Conservation (phyloP, 1,139 yeast genomes). For the Spathaspora jeffriesii region DNA sequence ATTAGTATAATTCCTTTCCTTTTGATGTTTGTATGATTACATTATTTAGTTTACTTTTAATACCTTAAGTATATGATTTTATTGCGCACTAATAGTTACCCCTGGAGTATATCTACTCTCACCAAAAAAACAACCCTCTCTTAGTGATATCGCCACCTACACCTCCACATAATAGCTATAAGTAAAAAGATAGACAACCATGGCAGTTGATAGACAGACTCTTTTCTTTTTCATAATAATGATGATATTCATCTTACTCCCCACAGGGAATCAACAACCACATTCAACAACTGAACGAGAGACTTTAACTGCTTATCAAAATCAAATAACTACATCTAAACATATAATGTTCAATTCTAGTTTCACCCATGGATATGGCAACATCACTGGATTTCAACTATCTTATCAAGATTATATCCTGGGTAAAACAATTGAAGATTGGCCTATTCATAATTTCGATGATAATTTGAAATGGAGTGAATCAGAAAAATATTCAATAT, state of each 20-base stretch:
- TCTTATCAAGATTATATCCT: constrained; percentile 57
- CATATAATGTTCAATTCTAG: constrained; percentile 39
- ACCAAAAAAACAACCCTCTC: neutral
- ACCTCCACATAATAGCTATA: neutral
- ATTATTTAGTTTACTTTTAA: neutral
- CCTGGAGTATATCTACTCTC: neutral
- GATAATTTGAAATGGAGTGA: constrained; percentile 52
- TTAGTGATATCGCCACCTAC: neutral
- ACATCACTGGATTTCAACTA: constrained; percentile 69
- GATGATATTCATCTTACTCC: constrained; percentile 35
- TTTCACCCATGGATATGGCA: constrained; percentile 60
- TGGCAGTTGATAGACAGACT: constrained; percentile 41
- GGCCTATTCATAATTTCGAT: constrained; percentile 54
- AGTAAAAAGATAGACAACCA: constrained; percentile 5
- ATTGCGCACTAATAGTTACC: neutral
- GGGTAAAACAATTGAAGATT: constrained; percentile 46
- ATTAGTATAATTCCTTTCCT: neutral
- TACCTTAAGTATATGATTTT: neutral
- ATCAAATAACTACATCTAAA: constrained; percentile 29
- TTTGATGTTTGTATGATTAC: neutral
- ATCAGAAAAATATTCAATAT: constrained; percentile 51
- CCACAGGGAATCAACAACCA: constrained; percentile 25
- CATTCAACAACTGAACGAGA: constrained; percentile 23
- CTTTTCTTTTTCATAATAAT: constrained; percentile 36
- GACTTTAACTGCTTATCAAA: constrained; percentile 28